Conservation (phyloP, 352 stramenopile species). For the Phytophthora foliorum region DNA sequence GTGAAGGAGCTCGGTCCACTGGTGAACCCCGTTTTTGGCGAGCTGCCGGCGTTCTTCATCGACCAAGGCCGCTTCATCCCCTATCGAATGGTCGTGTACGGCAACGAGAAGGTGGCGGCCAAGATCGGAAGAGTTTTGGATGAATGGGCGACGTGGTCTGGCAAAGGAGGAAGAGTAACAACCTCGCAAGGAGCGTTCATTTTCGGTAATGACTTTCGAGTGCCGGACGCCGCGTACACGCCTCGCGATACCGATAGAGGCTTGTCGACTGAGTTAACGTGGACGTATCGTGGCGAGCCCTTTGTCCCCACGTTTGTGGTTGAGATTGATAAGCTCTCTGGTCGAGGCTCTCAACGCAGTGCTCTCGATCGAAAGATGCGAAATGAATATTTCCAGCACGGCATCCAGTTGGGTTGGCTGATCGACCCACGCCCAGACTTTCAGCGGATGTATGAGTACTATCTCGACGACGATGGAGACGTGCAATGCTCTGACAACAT, state of each 20-base stretch:
- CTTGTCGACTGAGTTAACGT: not conserved
- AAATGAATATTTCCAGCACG: constrained; percentile 22
- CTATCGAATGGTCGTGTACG: too few species aligned
- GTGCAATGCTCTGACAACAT: too few species aligned
- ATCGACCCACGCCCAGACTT: constrained; percentile 24
- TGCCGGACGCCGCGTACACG: constrained; percentile 11
- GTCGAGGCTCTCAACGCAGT: not conserved
- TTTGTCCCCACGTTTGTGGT: constrained; percentile 29
- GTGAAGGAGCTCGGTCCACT: too few species aligned
- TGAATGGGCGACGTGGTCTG: constrained; percentile 11
- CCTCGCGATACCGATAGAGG: constrained; percentile 4
- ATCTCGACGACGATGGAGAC: too few species aligned
- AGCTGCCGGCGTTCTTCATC: too few species aligned
- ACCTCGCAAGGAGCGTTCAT: constrained; percentile 16
- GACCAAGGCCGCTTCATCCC: too few species aligned
- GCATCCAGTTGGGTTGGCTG: constrained; percentile 25
- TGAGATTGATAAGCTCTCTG: constrained; percentile 30
- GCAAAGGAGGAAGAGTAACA: constrained; percentile 14
- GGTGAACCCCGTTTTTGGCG: too few species aligned
- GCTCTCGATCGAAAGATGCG: constrained; percentile 23
- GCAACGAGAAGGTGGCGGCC: too few species aligned
- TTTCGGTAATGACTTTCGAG: constrained; percentile 6
- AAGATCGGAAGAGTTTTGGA: too few species aligned
- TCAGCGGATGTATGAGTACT: constrained; percentile 17
- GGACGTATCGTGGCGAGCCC: constrained; percentile 32